These are phyloP conservation scores for Fusarium mangiferae DNA, from an alignment of 2,329 filamentous ascomycete genomes.

Conservation along the genomic window DNA sequence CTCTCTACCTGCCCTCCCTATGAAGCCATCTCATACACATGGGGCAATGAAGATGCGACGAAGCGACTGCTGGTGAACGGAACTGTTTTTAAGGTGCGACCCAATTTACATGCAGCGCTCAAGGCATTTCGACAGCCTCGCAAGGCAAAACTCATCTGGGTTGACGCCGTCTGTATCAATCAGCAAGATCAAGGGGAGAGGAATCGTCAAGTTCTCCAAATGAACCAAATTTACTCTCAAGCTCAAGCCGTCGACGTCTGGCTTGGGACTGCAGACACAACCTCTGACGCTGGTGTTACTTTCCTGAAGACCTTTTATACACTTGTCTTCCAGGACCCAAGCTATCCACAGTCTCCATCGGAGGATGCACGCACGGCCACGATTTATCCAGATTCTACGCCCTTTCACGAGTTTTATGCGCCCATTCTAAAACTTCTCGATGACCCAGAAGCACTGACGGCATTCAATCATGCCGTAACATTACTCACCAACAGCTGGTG, in stretches of 20 bases:
- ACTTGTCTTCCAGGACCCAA: not conserved
- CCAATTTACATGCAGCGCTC: not conserved
- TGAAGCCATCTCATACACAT: slow-evolving; percentile 16
- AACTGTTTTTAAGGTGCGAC: not conserved
- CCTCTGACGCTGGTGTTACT: not conserved
- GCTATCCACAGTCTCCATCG: not conserved
- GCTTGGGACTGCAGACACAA: not conserved
- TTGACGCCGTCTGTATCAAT: slow-evolving; percentile 7
- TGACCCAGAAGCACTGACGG: not conserved
- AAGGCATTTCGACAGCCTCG: not conserved
- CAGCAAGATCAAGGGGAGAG: not conserved
- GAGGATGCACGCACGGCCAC: not conserved
- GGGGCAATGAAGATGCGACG: not conserved
- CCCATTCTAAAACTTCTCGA: not conserved
- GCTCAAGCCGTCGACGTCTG: not conserved
- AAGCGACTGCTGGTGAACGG: not conserved
- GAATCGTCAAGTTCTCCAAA: slow-evolving; percentile 2
- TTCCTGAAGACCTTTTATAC: not conserved
- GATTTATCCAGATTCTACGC: not conserved
- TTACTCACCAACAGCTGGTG: slow-evolving; percentile 3
- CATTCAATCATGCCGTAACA: not conserved
- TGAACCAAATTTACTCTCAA: slow-evolving; percentile 8
- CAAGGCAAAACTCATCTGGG: not conserved
- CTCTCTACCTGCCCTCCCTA: not conserved
- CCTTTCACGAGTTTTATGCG: not conserved